These are phyloP conservation scores for Acaromyces ingoldii DNA, from an alignment of 1,284 basidiomycete species.

Conservation along the genomic window DNA sequence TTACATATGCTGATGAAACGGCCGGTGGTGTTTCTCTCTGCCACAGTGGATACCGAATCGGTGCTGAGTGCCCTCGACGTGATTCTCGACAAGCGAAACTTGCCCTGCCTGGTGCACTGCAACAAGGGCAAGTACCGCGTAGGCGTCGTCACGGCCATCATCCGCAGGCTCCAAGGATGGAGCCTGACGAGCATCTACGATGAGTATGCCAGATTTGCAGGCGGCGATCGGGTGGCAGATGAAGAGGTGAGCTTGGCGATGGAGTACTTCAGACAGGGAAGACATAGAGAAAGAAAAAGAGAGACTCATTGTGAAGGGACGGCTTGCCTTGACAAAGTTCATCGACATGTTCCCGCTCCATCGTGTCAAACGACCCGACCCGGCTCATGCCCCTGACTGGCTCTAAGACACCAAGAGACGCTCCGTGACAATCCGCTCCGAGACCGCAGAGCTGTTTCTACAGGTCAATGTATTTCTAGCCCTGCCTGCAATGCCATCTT, in stretches of 20 bases:
- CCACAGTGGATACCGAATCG: conserved; percentile 30
- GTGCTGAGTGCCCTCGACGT: conserved; percentile 31
- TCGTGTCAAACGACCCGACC: not conserved
- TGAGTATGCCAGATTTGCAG: conserved; percentile 47
- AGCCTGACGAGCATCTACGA: conserved; percentile 48
- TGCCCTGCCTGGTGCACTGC: conserved; percentile 47
- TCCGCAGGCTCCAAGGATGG: conserved; percentile 47
- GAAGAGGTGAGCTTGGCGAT: conserved; percentile 21
- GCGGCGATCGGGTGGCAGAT: conserved; percentile 39
- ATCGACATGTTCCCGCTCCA: conserved; percentile 12
- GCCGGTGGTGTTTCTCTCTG: not conserved
- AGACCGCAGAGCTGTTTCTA: no score
- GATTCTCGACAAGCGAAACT: conserved; percentile 33
- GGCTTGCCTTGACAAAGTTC: conserved; percentile 1
- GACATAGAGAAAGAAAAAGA: not conserved
- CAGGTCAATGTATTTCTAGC: no score
- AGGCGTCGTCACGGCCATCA: conserved; percentile 40
- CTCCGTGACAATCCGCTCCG: no score
- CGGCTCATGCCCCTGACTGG: conserved; percentile 7
- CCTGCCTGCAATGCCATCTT: no score
- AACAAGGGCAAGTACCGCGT: conserved; percentile 50
- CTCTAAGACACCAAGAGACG: no score
- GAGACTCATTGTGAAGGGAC: not conserved
- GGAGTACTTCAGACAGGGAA: not conserved
- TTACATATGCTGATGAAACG: not conserved